Percentiles rank a stretch among this genome's conserved stretches.
Evolutionary conservation across 768 basidiomycete genomes (phyloP).

Genomic region (Tephrocybe sp.): DNA sequence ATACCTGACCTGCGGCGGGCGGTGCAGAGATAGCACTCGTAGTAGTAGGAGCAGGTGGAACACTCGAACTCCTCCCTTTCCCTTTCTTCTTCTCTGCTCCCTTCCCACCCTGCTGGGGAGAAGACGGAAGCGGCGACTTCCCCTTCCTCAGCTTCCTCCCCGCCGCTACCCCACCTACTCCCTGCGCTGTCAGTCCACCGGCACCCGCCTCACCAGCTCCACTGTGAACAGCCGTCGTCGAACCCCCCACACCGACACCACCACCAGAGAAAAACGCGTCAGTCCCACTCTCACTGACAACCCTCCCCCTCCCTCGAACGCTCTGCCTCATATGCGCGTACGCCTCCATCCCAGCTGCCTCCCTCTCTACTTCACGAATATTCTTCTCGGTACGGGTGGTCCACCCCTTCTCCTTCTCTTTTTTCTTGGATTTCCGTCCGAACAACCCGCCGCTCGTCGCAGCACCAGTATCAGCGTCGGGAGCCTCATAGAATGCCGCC

Average conservation of each 20-base stretch:
- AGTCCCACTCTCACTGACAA: slow-evolving; percentile 21
- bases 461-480: background rate
- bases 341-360: background rate
- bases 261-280: background rate
- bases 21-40: no score
- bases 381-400: slow-evolving; percentile 24
- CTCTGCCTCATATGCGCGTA: slow-evolving; percentile 8
- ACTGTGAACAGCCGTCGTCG: no score
- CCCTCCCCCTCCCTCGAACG: slow-evolving; percentile 12
- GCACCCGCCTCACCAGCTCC: no score
- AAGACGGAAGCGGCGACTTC: background rate
- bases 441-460: background rate
- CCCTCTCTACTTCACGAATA: slow-evolving; percentile 14
- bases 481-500: background rate
- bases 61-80: slow-evolving; percentile 4
- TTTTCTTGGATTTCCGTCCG: slow-evolving; percentile 3
- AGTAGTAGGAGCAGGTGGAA: background rate
- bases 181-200: background rate
- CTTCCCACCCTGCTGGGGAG: no score
- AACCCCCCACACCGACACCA: no score
- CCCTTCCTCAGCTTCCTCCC: slow-evolving; percentile 7
- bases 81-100: no score
- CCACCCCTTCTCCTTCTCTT: slow-evolving; percentile 16
- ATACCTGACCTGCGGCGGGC: background rate
- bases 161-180: slow-evolving; percentile 1